Evolutionary conservation across 345 rosid species (phyloP), one percentile per base, ranked within the genome.

Genomic region (Kandelia obovata): DNA sequence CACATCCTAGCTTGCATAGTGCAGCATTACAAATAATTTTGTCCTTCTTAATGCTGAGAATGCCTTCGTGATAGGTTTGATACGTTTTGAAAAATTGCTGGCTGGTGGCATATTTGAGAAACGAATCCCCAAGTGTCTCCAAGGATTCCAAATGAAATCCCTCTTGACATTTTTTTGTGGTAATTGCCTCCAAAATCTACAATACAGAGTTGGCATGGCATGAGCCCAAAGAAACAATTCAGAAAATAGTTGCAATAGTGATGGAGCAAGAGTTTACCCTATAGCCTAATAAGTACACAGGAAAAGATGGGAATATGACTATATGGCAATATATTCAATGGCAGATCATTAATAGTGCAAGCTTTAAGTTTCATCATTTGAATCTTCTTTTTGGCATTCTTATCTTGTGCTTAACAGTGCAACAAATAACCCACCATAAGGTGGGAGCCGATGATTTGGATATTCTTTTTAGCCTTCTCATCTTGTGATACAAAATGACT

Each of bases 91-190:
- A 95, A 26, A 95, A 82, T 20, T 95, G 89, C 72, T 88, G 89
- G 75, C 96, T 75, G 47, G 72, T 84, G 39, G 92, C 93, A 74
- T 92, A 95, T 73, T 95, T 95, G 7, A 95, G 85, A 71, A 95
- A 92, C 53, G 98, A 90, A 73, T 95, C 99, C 2, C 99, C 99
- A 20, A 95, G 92, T 35, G 97, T 89, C 83, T 90, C 98, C 25
- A 95, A 78, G 49, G 96, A 88, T 77, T 95, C 98, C 79, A 95
- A 77, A 81, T 90, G 85, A 62, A 87, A 92, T 55, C 74, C 75
- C 76, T 95, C 98, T 65, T 80, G 89, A 77, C 99, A 95, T 43
- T 79, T 80, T 59, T 88, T 95, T 1, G 98, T 80, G 2, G 99
- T 95, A 37, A 92, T 83, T 65, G 99, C 96, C 81, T 95, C 99